Conservation (phyloP, 139 green algal genomes). For the Chlorella sp. region DNA sequence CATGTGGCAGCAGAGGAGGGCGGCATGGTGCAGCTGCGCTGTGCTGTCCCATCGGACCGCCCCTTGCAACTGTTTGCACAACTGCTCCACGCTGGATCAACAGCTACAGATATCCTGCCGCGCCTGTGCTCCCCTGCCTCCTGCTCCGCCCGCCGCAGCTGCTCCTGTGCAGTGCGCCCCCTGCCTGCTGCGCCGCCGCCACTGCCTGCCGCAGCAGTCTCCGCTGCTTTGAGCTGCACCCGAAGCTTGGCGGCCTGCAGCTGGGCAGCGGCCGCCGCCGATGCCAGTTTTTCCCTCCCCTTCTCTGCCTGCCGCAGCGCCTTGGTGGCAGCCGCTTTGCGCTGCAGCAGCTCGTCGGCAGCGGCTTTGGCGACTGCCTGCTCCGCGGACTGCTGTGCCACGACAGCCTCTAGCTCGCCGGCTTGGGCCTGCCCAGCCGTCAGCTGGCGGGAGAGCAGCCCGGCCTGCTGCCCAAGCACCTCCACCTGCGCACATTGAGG, state of each 20-base stretch:
- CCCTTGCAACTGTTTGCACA: no score
- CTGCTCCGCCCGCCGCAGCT: background rate
- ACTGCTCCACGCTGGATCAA: no score
- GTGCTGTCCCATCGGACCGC: no score
- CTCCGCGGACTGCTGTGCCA: background rate
- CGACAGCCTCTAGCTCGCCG: background rate
- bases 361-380: slow-evolving; percentile 3
- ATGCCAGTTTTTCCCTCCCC: background rate
- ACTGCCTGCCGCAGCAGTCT: slow-evolving; percentile 3
- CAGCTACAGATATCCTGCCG: background rate
- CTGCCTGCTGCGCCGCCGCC: background rate
- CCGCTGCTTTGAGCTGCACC: slow-evolving; percentile 14
- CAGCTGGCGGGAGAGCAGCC: background rate
- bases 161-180: background rate
- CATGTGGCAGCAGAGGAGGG: no score
- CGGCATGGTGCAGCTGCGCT: no score
- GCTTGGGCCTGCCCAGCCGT: slow-evolving; percentile 5
- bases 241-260: slow-evolving; percentile 13
- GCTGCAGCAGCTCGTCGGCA: slow-evolving; percentile 3
- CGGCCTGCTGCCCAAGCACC: slow-evolving; percentile 28
- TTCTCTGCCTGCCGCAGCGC: background rate
- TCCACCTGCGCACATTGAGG: background rate
- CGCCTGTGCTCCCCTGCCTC: background rate
- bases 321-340: background rate
- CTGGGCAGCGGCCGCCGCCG: background rate